These are phyloP conservation scores for Margaritispora aquatica DNA, from an alignment of 495 filamentous ascomycete species.

Conservation along the genomic window DNA sequence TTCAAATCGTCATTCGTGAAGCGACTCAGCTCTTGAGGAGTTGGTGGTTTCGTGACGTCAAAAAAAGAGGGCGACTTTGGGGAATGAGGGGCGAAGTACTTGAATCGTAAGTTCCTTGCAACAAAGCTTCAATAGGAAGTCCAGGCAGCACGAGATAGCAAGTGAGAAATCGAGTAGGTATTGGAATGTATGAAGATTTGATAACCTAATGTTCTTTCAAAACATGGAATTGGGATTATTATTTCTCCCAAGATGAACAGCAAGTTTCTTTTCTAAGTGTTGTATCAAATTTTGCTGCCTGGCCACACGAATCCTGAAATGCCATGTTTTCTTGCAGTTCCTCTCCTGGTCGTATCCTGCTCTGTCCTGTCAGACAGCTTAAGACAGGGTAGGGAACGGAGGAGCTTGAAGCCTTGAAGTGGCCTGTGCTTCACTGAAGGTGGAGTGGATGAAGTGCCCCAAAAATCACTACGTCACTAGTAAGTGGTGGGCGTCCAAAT, in stretches of 20 bases:
- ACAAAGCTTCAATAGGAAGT: not conserved
- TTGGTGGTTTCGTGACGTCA: not conserved
- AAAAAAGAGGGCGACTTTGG: not conserved
- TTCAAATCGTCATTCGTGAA: not conserved
- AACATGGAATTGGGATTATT: too few relatives aligned
- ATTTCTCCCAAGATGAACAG: too few relatives aligned
- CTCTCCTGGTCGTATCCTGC: not conserved
- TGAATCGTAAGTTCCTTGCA: slow-evolving; percentile 11
- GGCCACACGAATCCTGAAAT: not conserved
- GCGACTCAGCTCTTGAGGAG: not conserved
- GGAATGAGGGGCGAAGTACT: not conserved
- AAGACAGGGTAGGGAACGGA: too few relatives aligned
- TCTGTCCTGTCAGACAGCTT: not conserved
- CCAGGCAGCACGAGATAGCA: not conserved
- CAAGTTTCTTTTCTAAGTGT: too few relatives aligned
- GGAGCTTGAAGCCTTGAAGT: too few relatives aligned
- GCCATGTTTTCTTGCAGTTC: not conserved
- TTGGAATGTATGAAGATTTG: too few relatives aligned
- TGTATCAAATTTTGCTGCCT: not conserved
- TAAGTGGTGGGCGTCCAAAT: not conserved
- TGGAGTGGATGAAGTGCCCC: not conserved
- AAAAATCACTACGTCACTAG: not conserved
- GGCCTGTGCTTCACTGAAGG: not conserved
- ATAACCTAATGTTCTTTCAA: too few relatives aligned
- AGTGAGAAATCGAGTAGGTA: too few relatives aligned